phyloP scores from a whole-genome alignment of 306 rosid genomes.

The Cicer judaicum region DNA sequence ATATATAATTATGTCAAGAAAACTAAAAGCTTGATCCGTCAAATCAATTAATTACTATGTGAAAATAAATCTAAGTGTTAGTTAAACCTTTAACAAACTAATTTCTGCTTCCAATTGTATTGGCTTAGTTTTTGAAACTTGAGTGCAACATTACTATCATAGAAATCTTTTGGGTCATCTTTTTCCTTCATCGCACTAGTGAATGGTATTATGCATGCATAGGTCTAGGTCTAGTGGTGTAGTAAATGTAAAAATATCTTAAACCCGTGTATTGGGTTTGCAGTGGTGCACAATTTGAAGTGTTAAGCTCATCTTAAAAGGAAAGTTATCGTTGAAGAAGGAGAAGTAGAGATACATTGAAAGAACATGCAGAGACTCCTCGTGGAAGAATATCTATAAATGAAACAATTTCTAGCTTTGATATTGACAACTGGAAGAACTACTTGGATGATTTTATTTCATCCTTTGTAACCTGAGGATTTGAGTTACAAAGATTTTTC shows the following conservation, averaged over 20 bases:
- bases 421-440: conserved; percentile 33
- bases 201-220: too few species aligned
- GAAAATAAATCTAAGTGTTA: not conserved
- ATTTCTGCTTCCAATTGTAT: not conserved
- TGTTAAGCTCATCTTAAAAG: not conserved
- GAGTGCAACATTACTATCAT: not conserved
- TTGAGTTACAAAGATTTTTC: conserved; percentile 34
- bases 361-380: conserved; percentile 14
- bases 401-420: conserved; percentile 27
- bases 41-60: too few species aligned
- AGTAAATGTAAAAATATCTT: too few species aligned
- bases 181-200: too few species aligned
- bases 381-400: conserved; percentile 23
- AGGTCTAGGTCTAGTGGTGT: too few species aligned
- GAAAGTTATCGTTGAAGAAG: not conserved
- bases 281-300: not conserved
- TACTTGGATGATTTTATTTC: conserved; percentile 31
- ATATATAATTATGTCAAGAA: too few species aligned
- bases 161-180: too few species aligned
- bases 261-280: too few species aligned
- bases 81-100: not conserved
- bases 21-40: too few species aligned
- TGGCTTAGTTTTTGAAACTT: not conserved
- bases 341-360: not conserved
- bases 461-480: conserved; percentile 19